These are phyloP conservation scores for Petrea volubilis DNA, from an alignment of 257 asterid genomes.

Conservation along the genomic window DNA sequence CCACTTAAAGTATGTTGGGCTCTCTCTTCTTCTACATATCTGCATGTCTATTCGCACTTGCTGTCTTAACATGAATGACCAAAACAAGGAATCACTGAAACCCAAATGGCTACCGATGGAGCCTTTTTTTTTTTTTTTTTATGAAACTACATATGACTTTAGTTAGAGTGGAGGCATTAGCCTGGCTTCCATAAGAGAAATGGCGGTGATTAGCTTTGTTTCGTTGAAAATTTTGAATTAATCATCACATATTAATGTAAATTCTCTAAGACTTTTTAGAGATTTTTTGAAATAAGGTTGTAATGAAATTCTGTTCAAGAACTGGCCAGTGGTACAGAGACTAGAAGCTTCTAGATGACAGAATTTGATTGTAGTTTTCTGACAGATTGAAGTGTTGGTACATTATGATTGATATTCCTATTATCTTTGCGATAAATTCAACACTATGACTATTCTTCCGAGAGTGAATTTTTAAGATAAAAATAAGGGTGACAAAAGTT, in stretches of 20 bases:
- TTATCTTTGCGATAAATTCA: not conserved
- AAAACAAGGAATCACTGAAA: not conserved
- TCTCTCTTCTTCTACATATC: not conserved
- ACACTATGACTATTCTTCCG: not conserved
- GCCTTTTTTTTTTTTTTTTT: too few relatives aligned
- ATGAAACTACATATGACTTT: not conserved
- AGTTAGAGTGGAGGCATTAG: not conserved
- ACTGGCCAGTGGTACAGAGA: not conserved
- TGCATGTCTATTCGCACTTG: not conserved
- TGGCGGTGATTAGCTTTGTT: not conserved
- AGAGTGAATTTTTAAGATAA: not conserved
- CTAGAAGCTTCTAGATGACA: not conserved
- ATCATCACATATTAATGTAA: not conserved
- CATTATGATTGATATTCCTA: not conserved
- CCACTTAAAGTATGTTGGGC: not conserved
- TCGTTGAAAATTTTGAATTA: not conserved
- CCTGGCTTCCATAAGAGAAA: not conserved
- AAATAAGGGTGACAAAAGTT: not conserved
- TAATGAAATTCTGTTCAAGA: not conserved
- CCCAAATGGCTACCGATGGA: not conserved
- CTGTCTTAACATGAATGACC: not conserved
- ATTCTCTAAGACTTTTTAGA: not conserved
- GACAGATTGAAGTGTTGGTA: not conserved
- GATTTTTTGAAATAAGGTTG: not conserved
- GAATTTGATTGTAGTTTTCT: not conserved